Evolutionary conservation across 768 basidiomycete species (phyloP), one percentile per base, ranked within the genome.

Genomic region (Tylopilus cervinicoccineus): DNA sequence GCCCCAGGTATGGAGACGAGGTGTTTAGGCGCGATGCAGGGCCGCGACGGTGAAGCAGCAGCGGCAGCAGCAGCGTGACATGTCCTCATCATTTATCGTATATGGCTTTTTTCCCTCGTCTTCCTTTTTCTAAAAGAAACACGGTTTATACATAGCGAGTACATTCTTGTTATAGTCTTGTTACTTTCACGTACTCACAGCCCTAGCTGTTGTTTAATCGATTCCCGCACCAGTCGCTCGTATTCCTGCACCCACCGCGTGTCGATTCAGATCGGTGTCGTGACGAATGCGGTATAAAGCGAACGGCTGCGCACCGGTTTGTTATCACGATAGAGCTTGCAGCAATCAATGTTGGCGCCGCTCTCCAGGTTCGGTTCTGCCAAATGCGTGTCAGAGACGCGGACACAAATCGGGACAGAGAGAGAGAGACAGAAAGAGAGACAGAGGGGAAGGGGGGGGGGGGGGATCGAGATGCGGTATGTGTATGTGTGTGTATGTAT

Each of bases 321-420:
- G 65, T 96, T 84, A 55, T 96, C 94, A 51, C 95, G 79, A 67
- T 95, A 97, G 48, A 98, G 72, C 71, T 98, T 98, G 76, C 93
- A 94, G 62, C 93, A 95, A 70, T 95, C 86, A 53, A 99, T 88
- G 71, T 96, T 97, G 43, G 96, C 96, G 17, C 93, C 93, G 51
- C 89, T 93, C 70, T 99, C 96, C 40, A 97, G 77, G 69, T 99
- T 99, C 23, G 96, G 96, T 72, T 98, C 95, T 86, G 58, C 28
- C 34, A 8, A 4, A 40, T 24, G 38, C 24, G 48, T 17, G 3
- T 14, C 2, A 5, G 17, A 5, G 5, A 17, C 14, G 16, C 16
- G 33, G 29, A 6, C 3, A 31, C 29, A 3, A 2, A n/a, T n/a
- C n/a, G n/a, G n/a, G n/a, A n/a, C n/a, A n/a, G n/a, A n/a, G n/a